These are phyloP conservation scores for Acanthamoeba healyi DNA, from an alignment of 208 protist species.

Conservation along the genomic window DNA sequence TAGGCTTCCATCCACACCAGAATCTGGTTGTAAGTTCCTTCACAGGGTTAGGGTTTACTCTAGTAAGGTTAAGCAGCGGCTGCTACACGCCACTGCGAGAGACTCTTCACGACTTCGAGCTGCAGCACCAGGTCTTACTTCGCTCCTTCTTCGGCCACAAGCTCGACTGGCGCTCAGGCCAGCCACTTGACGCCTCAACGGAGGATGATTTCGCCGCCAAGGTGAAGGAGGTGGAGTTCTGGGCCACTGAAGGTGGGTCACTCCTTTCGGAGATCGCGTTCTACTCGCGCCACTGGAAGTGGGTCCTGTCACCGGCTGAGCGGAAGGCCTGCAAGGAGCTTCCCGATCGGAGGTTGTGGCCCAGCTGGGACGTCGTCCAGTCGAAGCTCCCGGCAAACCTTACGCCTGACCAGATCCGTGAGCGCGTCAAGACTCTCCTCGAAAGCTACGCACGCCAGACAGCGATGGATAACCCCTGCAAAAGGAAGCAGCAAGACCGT, in stretches of 20 bases:
- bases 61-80: no score
- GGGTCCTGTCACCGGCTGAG: neutral
- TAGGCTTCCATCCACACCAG: neutral
- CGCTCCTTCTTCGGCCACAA: neutral
- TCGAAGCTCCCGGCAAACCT: neutral
- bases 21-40: neutral
- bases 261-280: neutral
- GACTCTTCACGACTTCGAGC: neutral
- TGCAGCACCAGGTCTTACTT: neutral
- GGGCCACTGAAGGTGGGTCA: neutral
- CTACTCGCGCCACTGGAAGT: neutral
- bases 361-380: neutral
- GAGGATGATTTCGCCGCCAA: neutral
- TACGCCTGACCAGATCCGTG: no score
- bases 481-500: no score
- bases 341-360: neutral
- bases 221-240: neutral
- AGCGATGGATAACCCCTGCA: no score
- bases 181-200: neutral
- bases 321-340: neutral
- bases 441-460: no score
- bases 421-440: no score
- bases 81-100: neutral
- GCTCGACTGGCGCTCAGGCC: neutral
- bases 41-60: no score